phyloP scores from a whole-genome alignment of 805 yeast genomes.

The Suhomyces emberorum region DNA sequence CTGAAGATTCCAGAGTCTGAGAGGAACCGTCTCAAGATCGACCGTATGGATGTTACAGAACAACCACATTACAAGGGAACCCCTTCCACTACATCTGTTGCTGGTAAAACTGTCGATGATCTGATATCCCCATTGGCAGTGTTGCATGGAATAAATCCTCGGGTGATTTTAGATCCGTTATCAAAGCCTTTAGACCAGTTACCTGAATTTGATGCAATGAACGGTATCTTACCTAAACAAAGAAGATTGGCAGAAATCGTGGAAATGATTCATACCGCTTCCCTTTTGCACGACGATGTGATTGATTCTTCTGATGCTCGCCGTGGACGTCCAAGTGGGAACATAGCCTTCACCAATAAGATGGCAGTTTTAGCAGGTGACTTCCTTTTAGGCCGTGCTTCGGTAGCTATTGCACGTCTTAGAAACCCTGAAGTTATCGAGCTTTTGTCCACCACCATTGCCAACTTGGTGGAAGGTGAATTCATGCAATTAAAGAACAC shows the following conservation, averaged over 20 bases:
- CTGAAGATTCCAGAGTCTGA: slow-evolving; percentile 67
- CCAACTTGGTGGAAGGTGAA: slow-evolving; percentile 96
- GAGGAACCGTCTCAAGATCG: slow-evolving; percentile 62
- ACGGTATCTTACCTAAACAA: slow-evolving; percentile 91
- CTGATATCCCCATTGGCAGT: slow-evolving; percentile 78
- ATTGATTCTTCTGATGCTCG: slow-evolving; percentile 87
- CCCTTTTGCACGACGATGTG: slow-evolving; percentile 93
- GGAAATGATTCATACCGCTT: slow-evolving; percentile 97
- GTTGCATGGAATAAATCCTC: slow-evolving; percentile 88
- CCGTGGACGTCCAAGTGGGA: slow-evolving; percentile 88
- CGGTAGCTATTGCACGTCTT: slow-evolving; percentile 89
- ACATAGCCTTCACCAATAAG: slow-evolving; percentile 90
- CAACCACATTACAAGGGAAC: slow-evolving; percentile 63
- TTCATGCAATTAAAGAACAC: slow-evolving; percentile 98
- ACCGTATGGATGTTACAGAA: slow-evolving; percentile 60
- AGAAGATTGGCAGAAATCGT: slow-evolving; percentile 94
- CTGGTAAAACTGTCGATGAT: slow-evolving; percentile 57
- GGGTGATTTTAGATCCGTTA: slow-evolving; percentile 74
- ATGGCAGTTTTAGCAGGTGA: slow-evolving; percentile 98
- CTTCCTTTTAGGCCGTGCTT: slow-evolving; percentile 90
- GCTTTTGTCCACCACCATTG: slow-evolving; percentile 90
- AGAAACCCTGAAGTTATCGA: slow-evolving; percentile 98
- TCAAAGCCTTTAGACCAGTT: slow-evolving; percentile 73
- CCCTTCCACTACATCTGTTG: slow-evolving; percentile 50
- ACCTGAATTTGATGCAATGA: slow-evolving; percentile 54